These are phyloP conservation scores for Melanomma pulvis-pyrius DNA, from an alignment of 495 filamentous ascomycete species.

Conservation along the genomic window DNA sequence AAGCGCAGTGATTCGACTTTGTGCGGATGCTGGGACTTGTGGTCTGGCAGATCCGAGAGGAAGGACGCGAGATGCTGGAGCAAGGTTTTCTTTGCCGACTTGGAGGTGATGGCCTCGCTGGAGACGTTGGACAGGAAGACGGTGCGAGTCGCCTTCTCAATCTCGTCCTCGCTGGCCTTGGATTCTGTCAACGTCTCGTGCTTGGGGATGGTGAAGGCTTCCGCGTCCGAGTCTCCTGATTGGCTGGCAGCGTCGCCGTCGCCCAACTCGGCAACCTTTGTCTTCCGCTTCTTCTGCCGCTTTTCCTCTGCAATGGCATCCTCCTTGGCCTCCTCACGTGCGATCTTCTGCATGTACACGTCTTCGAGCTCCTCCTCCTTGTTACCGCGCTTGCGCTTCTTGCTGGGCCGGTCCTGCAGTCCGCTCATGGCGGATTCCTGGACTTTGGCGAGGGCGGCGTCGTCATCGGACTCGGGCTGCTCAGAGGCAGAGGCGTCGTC, in stretches of 20 bases:
- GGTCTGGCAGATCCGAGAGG: conserved; percentile 47
- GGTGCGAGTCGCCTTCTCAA: conserved; percentile 86
- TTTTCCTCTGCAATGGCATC: conserved; percentile 41
- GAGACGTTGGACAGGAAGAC: conserved; percentile 94
- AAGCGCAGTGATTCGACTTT: conserved; percentile 90
- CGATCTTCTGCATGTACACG: conserved; percentile 75
- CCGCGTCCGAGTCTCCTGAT: conserved; percentile 42
- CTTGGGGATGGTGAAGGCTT: conserved; percentile 49
- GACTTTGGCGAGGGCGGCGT: conserved; percentile 21
- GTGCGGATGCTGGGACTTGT: conserved; percentile 59
- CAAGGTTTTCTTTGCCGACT: conserved; percentile 74
- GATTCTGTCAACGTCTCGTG: conserved; percentile 61
- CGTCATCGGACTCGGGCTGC: conserved; percentile 3
- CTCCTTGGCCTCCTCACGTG: conserved; percentile 59
- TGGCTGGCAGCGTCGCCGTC: conserved; percentile 44
- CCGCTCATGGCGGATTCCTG: conserved; percentile 18
- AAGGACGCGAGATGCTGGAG: conserved; percentile 67
- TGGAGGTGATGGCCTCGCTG: conserved; percentile 75
- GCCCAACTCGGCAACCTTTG: conserved; percentile 45
- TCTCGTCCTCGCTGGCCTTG: conserved; percentile 53
- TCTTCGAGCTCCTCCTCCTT: conserved; percentile 78
- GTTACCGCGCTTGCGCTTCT: conserved; percentile 74
- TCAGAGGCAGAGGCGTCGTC: background rate
- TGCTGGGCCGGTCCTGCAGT: conserved; percentile 15
- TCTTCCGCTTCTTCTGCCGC: conserved; percentile 49